A percentile compares a stretch with the other conserved stretches of the same genome.
Evolutionary conservation across 805 yeast genomes (phyloP).

Genomic region (Suhomyces canberraensis): DNA sequence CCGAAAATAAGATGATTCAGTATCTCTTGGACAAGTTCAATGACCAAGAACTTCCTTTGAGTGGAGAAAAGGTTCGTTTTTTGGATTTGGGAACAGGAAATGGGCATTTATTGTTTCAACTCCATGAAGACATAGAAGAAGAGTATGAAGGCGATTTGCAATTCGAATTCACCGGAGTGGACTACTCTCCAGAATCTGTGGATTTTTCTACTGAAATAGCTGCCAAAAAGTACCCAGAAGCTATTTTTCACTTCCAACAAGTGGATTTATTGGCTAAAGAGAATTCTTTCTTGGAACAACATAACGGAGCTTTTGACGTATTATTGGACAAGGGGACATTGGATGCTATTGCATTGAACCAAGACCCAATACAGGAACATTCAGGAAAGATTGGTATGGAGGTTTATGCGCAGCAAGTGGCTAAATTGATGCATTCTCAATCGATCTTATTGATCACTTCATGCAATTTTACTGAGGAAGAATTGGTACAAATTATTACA

Average conservation of each 20-base stretch:
- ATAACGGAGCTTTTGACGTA: constrained; percentile 56
- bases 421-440: constrained; percentile 50
- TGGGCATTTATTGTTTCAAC: constrained; percentile 78
- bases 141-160: constrained; percentile 20
- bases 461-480: constrained; percentile 88
- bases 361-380: constrained; percentile 41
- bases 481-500: constrained; percentile 56
- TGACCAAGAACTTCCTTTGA: constrained; percentile 19
- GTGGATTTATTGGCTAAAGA: constrained; percentile 60
- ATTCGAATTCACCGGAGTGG: constrained; percentile 56
- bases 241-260: constrained; percentile 51
- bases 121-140: constrained; percentile 60
- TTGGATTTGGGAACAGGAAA: constrained; percentile 95
- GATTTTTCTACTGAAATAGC: constrained; percentile 67
- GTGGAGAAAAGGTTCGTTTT: constrained; percentile 36
- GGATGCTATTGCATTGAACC: constrained; percentile 92
- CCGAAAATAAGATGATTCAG: constrained; percentile 79
- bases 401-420: constrained; percentile 60
- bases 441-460: constrained; percentile 76
- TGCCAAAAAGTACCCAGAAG: constrained; percentile 29
- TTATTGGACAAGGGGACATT: constrained; percentile 92
- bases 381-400: constrained; percentile 49
- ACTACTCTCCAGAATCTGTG: constrained; percentile 81
- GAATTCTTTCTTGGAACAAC: constrained; percentile 34
- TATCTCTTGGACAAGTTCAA: constrained; percentile 56